Percentiles rank a stretch among this genome's conserved stretches.
Evolutionary conservation across 805 yeast species (phyloP).

Genomic region (Lachancea fermentati): DNA sequence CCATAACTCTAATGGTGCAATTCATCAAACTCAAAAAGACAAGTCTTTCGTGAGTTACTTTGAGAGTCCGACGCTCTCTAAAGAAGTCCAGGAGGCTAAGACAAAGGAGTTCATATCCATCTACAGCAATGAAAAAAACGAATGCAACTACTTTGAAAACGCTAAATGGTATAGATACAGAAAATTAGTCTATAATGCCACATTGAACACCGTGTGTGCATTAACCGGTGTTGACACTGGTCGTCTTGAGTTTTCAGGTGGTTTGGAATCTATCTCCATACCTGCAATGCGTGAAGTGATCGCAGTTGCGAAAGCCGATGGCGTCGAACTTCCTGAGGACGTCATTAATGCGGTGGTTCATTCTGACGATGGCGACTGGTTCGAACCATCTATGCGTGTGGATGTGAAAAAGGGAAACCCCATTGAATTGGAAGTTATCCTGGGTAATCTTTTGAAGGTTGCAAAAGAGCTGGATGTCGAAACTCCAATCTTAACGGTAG

Average conservation of each 20-base stretch:
- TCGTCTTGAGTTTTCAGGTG: slow-evolving; percentile 41
- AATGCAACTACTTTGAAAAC: slow-evolving; percentile 37
- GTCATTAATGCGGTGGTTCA: slow-evolving; percentile 45
- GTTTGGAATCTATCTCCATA: slow-evolving; percentile 34
- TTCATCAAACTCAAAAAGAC: slow-evolving; percentile 45
- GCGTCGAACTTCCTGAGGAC: slow-evolving; percentile 44
- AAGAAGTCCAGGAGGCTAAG: slow-evolving; percentile 22
- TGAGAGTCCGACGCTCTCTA: slow-evolving; percentile 33
- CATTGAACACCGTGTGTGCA: slow-evolving; percentile 56
- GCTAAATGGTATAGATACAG: slow-evolving; percentile 52
- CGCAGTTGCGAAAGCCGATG: slow-evolving; percentile 62
- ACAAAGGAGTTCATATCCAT: slow-evolving; percentile 41
- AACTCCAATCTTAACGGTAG: slow-evolving; percentile 50
- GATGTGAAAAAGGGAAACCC: slow-evolving; percentile 59
- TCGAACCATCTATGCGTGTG: slow-evolving; percentile 66
- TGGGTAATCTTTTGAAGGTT: slow-evolving; percentile 54
- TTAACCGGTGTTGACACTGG: slow-evolving; percentile 53
- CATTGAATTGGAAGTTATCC: slow-evolving; percentile 63
- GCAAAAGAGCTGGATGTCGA: slow-evolving; percentile 42
- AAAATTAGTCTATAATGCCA: slow-evolving; percentile 65
- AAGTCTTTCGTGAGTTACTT: slow-evolving; percentile 43
- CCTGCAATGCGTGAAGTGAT: slow-evolving; percentile 68
- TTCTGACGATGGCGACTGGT: slow-evolving; percentile 51
- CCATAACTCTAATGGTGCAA: slow-evolving; percentile 38
- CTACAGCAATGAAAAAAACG: slow-evolving; percentile 40